These are phyloP conservation scores for Alternaria rosae DNA, from an alignment of 2,329 filamentous ascomycete species.

Conservation along the genomic window DNA sequence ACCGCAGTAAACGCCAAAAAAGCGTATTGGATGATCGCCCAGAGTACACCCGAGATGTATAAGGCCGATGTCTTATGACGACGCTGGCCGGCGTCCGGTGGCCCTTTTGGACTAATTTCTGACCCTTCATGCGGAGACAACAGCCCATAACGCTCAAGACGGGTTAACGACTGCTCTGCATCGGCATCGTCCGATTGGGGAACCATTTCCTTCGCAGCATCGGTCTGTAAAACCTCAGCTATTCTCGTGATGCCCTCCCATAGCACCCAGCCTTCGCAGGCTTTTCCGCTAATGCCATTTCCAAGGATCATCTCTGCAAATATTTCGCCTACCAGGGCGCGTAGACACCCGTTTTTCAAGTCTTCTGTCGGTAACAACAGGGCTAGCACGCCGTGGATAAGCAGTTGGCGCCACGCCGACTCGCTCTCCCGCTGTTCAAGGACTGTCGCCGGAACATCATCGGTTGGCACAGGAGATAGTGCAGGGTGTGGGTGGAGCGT, in stretches of 20 bases:
- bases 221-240: slow-evolving; percentile 57
- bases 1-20: slow-evolving; percentile 65
- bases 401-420: slow-evolving; percentile 80
- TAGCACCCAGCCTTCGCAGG: slow-evolving; percentile 86
- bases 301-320: slow-evolving; percentile 89
- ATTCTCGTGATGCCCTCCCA: slow-evolving; percentile 84
- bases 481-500: slow-evolving; percentile 81
- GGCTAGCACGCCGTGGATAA: slow-evolving; percentile 83
- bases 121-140: slow-evolving; percentile 52
- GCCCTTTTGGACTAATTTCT: slow-evolving; percentile 24
- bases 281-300: slow-evolving; percentile 78
- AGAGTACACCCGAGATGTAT: slow-evolving; percentile 56
- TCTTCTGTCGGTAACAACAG: slow-evolving; percentile 92
- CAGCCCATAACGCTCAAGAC: slow-evolving; percentile 65
- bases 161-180: slow-evolving; percentile 47
- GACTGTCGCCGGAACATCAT: slow-evolving; percentile 59
- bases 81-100: slow-evolving; percentile 21
- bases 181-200: slow-evolving; percentile 38
- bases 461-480: slow-evolving; percentile 76
- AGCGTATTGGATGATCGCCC: slow-evolving; percentile 62
- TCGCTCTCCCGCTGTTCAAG: slow-evolving; percentile 78
- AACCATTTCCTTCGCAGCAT: slow-evolving; percentile 40
- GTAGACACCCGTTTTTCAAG: slow-evolving; percentile 84
- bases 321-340: slow-evolving; percentile 83
- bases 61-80: slow-evolving; percentile 26